phyloP scores from a whole-genome alignment of 2,329 filamentous ascomycete genomes.

The Diplodia scrobiculata region DNA sequence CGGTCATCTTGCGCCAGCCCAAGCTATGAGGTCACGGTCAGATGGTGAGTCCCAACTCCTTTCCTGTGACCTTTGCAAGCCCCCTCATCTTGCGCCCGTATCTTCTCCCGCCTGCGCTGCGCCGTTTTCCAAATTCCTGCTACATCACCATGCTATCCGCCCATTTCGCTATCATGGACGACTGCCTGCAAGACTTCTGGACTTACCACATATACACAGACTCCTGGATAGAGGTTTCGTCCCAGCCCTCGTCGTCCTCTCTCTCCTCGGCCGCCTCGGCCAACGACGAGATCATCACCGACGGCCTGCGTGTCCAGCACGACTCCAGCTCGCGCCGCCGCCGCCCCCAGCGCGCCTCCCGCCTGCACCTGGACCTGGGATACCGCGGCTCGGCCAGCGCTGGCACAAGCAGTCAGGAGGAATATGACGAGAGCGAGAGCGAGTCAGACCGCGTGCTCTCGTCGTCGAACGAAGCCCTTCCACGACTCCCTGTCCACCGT shows the following conservation, averaged over 20 bases:
- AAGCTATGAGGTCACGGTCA: constrained; percentile 29
- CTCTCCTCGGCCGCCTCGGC: constrained; percentile 77
- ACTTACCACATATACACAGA: constrained; percentile 51
- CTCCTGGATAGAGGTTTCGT: constrained; percentile 94
- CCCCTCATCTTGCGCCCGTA: not conserved
- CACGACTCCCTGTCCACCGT: constrained; percentile 37
- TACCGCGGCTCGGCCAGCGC: constrained; percentile 44
- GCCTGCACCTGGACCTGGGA: constrained; percentile 38
- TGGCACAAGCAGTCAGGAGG: constrained; percentile 76
- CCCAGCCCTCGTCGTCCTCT: constrained; percentile 90
- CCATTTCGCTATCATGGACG: constrained; percentile 25
- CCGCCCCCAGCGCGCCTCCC: constrained; percentile 38
- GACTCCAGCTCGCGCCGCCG: constrained; percentile 61
- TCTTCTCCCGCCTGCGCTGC: not conserved
- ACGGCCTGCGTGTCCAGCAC: constrained; percentile 74
- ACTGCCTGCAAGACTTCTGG: constrained; percentile 28
- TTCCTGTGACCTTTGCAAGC: constrained; percentile 13
- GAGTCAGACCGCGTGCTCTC: constrained; percentile 75
- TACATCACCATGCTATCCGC: not conserved
- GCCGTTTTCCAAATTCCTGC: not conserved
- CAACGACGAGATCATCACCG: constrained; percentile 87
- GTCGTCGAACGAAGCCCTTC: constrained; percentile 63
- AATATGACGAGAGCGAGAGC: constrained; percentile 90
- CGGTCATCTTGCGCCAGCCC: constrained; percentile 25
- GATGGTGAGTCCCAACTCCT: constrained; percentile 24